Base-by-base conservation (phyloP, 441 rosid species). In the Erodium trifolium region DNA sequence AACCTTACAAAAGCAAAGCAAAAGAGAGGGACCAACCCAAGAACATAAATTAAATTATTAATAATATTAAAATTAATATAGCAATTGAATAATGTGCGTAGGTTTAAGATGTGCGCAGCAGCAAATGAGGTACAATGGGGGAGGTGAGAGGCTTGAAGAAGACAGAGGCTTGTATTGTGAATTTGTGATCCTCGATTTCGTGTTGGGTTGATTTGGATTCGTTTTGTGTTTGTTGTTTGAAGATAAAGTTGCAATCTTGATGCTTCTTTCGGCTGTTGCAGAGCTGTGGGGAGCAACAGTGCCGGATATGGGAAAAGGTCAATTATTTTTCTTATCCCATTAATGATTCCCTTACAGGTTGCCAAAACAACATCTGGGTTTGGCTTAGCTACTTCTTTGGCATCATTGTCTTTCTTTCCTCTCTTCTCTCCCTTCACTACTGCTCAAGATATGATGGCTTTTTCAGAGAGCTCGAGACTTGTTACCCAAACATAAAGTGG, bases 291-390 rank as follows among this genome's bases (percentile, higher is more conserved):
- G 63, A 73, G 16, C 55, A 34, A 73, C 71, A 63, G 67, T n/a
- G 37, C 19, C 66, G 68, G 77, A 66, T 74, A 55, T 67, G 74
- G 78, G 63, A 76, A 82, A 82, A 60, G 67, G 68, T 80, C 85
- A 71, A 70, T 19, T 13, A 74, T 75, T 74, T 73, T 23, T 47
- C 77, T 77, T 73, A 76, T 75, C 79, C 78, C 83, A 85, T 85
- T 78, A 71, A 67, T 79, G 88, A 78, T 82, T 82, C 84, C 77
- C 82, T 82, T 68, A 67, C 77, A 77, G 79, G 43, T 81, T 79
- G 72, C 81, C 80, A 74, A 71, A 79, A 73, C 71, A 68, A 67
- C 74, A 62, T 66, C 82, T 81, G 80, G 83, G 79, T 74, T 80
- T 74, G 76, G 79, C 79, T 82, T 76, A 45, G 76, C 77, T 82